Evolutionary conservation across 2,329 filamentous ascomycete genomes (phyloP), one percentile per base, ranked within the genome.

Genomic region (Penicillium crustosum): DNA sequence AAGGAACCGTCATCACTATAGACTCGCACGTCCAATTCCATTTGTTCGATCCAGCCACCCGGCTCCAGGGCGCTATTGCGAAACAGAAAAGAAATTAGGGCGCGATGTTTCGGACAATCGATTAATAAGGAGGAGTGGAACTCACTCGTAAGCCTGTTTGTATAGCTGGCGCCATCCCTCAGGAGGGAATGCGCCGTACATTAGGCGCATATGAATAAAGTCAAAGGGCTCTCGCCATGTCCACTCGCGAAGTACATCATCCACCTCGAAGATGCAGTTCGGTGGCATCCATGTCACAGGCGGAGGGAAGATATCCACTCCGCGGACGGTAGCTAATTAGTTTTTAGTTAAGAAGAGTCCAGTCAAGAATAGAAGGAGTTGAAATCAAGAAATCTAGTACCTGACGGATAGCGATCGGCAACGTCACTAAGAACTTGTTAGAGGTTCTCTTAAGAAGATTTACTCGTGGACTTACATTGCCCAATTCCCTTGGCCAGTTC

Each of bases 201-300:
- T 55, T 19, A 60, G 33, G 25, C 66, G 66, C 31, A 61, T 38
- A 38, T 69, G 66, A 17, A 69, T 66, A 12, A 67, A 61, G 43
- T 68, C 66, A 49, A 69, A 68, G 7, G 62, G 54, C 15, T 66
- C 58, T 49, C 45, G 49, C 57, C 60, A 66, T 39, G 60, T 66
- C 67, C 67, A 69, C 3, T 61, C 53, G 15, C 59, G 60, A 38
- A 64, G 60, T 1, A 61, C 52, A 59, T 70, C 68, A 36, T 68
- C 63, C n/a, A 70, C 63, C 42, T 68, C 67, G 53, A 70, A 69
- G 21, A 62, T 29, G 41, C 62, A 68, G 53, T 70, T 70, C 5
- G 68, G 66, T 13, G 67, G 65, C 50, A 63, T 62, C 66, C 66
- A 70, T 10, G 49, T 41, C 4, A 57, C 53, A 0, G 62, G 62